These are phyloP conservation scores for Coniochaeta sp. DNA, from an alignment of 2,329 filamentous ascomycete genomes.

Conservation along the genomic window DNA sequence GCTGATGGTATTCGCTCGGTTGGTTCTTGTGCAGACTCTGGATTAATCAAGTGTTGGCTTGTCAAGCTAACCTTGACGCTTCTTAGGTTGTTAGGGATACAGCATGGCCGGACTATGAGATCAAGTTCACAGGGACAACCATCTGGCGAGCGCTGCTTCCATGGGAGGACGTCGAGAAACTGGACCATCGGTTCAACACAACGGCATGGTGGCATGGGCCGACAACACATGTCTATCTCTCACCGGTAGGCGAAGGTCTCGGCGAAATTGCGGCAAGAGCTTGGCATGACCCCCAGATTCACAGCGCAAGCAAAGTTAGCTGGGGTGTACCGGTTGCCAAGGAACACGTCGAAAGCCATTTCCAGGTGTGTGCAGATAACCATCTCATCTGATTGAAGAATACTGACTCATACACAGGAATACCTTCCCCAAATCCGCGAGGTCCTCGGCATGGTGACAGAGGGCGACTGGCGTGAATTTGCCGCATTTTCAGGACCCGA, in stretches of 20 bases:
- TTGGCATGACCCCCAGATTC: slow-evolving; percentile 15
- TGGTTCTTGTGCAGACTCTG: neutral
- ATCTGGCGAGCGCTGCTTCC: neutral
- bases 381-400: neutral
- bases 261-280: slow-evolving; percentile 19
- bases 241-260: slow-evolving; percentile 17
- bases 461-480: slow-evolving; percentile 9
- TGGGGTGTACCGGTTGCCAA: slow-evolving; percentile 20
- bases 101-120: slow-evolving; percentile 11
- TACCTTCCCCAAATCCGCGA: neutral
- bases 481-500: slow-evolving; percentile 17
- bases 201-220: slow-evolving; percentile 21
- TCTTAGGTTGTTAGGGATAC: slow-evolving; percentile 15
- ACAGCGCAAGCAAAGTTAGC: slow-evolving; percentile 16
- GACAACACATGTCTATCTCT: slow-evolving; percentile 20
- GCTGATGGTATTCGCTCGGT: slow-evolving; percentile 44
- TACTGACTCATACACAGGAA: neutral
- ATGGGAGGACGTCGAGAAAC: neutral
- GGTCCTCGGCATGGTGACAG: neutral
- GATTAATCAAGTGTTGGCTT: neutral
- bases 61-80: neutral
- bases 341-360: slow-evolving; percentile 16
- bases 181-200: slow-evolving; percentile 15
- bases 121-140: neutral
- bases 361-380: slow-evolving; percentile 16